Evolutionary conservation across 768 basidiomycete genomes (phyloP), one percentile per base, ranked within the genome.

Genomic region (Podaxis rugospora): DNA sequence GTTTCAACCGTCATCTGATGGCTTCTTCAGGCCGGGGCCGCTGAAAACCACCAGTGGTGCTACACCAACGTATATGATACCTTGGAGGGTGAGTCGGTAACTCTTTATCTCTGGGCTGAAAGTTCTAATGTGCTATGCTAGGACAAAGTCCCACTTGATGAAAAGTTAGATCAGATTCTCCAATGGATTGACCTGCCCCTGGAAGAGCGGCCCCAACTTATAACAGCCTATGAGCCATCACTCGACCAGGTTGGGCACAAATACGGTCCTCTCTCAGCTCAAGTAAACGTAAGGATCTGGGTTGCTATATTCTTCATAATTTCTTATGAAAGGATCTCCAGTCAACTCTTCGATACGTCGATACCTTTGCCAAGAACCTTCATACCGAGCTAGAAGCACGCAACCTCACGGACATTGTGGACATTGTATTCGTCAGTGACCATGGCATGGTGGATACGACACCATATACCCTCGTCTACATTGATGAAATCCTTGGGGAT

Each of bases 361-460:
- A 97, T 67, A 67, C 68, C 16, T 95, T 96, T 66, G 88, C 92
- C 2, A 83, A 80, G 59, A 77, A 87, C 58, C 74, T 97, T 9
- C 86, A 90, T 56, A 73, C 75, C 13, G 80, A 82, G 0, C 75
- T 97, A 37, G 77, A 78, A 51, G 77, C 78, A 3, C 85, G 95
- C 5, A 93, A 95, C 67, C 79, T 96, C 25, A 86, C 84, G 1
- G 83, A 89, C 50, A 90, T 95, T 18, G 87, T 94, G 11, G 92
- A 97, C 70, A 79, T 96, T 35, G 81, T 96, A 23, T 94, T 95
- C 66, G 93, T 97, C 64, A 90, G 88, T 63, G 92, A 93, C 69
- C 90, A 93, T 66, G 93, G 92, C n/a, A 95, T 93, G 91, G 88
- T 86, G 1, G 90, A 92, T 69, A 96, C 93, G n/a, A 86, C 85